phyloP scores from a whole-genome alignment of 1,139 yeast genomes.

The Hyphopichia pseudoburtonii region DNA sequence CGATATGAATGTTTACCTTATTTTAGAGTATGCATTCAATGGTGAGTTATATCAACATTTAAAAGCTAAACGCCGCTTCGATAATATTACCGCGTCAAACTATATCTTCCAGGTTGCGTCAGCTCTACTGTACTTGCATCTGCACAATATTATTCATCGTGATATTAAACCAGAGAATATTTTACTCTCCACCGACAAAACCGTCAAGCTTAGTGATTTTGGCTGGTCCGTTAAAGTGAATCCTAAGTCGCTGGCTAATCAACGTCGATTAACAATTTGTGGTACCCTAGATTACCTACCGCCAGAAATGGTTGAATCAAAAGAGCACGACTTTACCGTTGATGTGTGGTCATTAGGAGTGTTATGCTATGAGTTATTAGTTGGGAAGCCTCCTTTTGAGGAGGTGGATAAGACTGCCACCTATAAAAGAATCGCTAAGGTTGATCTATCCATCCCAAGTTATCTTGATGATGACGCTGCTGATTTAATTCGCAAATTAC shows the following conservation, averaged over 20 bases:
- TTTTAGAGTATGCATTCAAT: constrained; percentile 79
- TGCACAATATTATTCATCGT: constrained; percentile 79
- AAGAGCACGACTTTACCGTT: constrained; percentile 73
- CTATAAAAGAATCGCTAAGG: constrained; percentile 72
- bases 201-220: constrained; percentile 83
- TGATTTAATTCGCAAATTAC: constrained; percentile 60
- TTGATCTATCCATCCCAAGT: constrained; percentile 72
- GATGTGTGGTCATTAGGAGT: constrained; percentile 96
- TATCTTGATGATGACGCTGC: constrained; percentile 72
- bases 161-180: constrained; percentile 94
- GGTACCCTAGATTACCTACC: constrained; percentile 94
- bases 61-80: constrained; percentile 63
- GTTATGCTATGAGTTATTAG: constrained; percentile 78
- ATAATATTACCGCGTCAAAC: constrained; percentile 70
- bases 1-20: constrained; percentile 70
- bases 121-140: constrained; percentile 75
- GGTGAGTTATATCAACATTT: constrained; percentile 85
- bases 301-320: constrained; percentile 91
- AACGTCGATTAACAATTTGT: constrained; percentile 76
- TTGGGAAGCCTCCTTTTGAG: constrained; percentile 92
- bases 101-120: constrained; percentile 82
- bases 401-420: constrained; percentile 74
- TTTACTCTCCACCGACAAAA: constrained; percentile 68
- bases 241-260: constrained; percentile 31
- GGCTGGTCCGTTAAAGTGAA: constrained; percentile 82